Evolutionary conservation across 306 rosid species (phyloP), one percentile per base, ranked within the genome.

Genomic region (Castanea crenata): DNA sequence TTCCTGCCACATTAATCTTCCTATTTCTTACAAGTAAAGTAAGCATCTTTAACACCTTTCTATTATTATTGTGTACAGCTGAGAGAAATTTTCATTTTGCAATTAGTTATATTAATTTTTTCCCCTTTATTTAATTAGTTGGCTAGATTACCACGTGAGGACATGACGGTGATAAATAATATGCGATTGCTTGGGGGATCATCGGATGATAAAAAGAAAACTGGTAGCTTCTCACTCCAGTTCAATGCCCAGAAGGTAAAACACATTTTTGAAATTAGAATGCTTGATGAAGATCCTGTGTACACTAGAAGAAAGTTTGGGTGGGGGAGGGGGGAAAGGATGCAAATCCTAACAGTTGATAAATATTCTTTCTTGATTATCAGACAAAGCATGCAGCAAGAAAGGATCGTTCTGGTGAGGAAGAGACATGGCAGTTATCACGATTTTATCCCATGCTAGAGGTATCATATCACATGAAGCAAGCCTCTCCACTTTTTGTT

Each of bases 361-460:
- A 46, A 62, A 35, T 25, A 55, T 79, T n/a, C 74, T 71, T 78
- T 75, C 59, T 74, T 61, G 71, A 38, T 55, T 56, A 75, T 78
- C 89, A 95, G 99, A 85, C 86, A 68, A 90, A 87, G 52, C 87
- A 90, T 16, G 97, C 96, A 55, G 84, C 94, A 18, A 90, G 99
- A 74, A 92, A 90, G 80, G 97, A 95, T 79, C 94, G 98, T 35
- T 69, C 79, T 56, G 89, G 84, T 12, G 98, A 91, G 75, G 92
- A 86, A 78, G 98, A 95, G 91, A 83, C 96, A 15, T 95, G 98
- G 99, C 95, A 91, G 75, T 81, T 95, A 34, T 90, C 83, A 76
- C 89, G 99, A 76, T 95, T 95, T 89, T 95, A 80, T 80, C 99
- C 99, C 76, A 51, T 95, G 85, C 0, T 95, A 78, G 99, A 95